These are phyloP conservation scores for Prinsepia uniflora DNA, from an alignment of 306 rosid species.

Conservation along the genomic window DNA sequence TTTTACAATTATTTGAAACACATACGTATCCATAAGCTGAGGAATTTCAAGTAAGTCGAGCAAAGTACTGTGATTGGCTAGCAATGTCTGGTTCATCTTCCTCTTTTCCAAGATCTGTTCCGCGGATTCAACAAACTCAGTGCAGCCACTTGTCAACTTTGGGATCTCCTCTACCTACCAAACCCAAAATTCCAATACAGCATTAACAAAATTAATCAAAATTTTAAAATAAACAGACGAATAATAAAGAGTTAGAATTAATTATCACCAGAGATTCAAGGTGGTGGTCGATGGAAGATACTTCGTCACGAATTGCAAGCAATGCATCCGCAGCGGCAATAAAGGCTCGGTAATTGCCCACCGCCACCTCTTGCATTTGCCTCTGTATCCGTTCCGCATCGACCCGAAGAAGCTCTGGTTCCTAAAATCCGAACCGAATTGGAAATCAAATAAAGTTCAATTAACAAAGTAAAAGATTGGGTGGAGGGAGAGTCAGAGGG, in stretches of 20 bases:
- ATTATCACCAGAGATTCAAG: constrained; percentile 51
- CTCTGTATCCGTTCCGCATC: constrained; percentile 97
- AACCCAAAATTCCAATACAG: constrained; percentile 24
- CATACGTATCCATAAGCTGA: constrained; percentile 94
- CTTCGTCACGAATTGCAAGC: constrained; percentile 85
- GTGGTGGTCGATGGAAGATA: constrained; percentile 51
- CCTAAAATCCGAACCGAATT: constrained; percentile 35
- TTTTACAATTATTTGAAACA: constrained; percentile 16
- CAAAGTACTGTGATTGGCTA: constrained; percentile 86
- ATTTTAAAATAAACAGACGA: not conserved
- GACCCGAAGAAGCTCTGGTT: constrained; percentile 96
- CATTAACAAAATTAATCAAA: constrained; percentile 3
- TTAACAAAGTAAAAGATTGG: not conserved
- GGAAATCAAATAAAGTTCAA: not conserved
- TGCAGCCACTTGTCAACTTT: constrained; percentile 81
- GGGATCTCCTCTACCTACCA: constrained; percentile 76
- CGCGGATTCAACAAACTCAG: constrained; percentile 81
- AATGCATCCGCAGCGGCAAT: constrained; percentile 88
- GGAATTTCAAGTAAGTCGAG: constrained; percentile 98
- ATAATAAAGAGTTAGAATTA: not conserved
- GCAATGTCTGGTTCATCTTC: constrained; percentile 95
- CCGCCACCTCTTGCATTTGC: constrained; percentile 99
- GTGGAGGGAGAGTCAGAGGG: not conserved
- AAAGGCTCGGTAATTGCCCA: constrained; percentile 79
- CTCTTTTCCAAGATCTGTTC: constrained; percentile 89